Conservation (phyloP, 2,329 filamentous ascomycete species). For the Arthrobotrys sphaeroides region DNA sequence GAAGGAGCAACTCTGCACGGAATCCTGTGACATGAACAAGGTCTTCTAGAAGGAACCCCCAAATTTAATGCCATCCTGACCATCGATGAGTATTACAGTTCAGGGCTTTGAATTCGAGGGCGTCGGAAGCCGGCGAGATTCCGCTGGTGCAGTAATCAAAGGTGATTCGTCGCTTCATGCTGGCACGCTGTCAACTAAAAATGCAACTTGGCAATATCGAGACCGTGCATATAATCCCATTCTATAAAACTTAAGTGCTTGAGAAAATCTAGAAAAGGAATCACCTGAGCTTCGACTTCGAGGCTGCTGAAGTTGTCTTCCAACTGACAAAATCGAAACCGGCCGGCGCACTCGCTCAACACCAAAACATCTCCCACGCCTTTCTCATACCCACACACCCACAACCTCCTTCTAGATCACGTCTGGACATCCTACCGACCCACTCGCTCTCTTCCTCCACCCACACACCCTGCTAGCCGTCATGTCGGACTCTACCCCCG, state of each 20-base stretch:
- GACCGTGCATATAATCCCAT: not conserved
- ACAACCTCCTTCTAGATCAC: not conserved
- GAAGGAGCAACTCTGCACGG: slow-evolving; percentile 10
- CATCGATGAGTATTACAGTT: not conserved
- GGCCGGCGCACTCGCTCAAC: not conserved
- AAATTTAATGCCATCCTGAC: no score
- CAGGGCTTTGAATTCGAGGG: no score
- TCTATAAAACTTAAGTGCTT: not conserved
- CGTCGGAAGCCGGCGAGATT: slow-evolving; percentile 46
- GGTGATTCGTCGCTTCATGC: not conserved
- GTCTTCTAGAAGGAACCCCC: slow-evolving; percentile 22
- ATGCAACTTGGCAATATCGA: slow-evolving; percentile 26
- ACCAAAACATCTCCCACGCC: slow-evolving; percentile 16
- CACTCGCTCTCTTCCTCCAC: slow-evolving; percentile 1
- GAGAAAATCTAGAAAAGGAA: not conserved
- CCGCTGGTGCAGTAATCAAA: slow-evolving; percentile 3
- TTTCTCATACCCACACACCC: not conserved
- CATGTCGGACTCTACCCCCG: slow-evolving; percentile 46
- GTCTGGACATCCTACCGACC: slow-evolving; percentile 2
- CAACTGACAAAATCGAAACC: not conserved
- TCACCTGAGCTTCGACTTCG: slow-evolving; percentile 6
- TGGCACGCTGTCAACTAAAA: slow-evolving; percentile 10
- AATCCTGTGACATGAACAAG: slow-evolving; percentile 38
- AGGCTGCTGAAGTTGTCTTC: slow-evolving; percentile 10
- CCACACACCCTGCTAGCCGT: not conserved